Conservation (phyloP, 2,329 filamentous ascomycete genomes). For the Fusarium sp. region DNA sequence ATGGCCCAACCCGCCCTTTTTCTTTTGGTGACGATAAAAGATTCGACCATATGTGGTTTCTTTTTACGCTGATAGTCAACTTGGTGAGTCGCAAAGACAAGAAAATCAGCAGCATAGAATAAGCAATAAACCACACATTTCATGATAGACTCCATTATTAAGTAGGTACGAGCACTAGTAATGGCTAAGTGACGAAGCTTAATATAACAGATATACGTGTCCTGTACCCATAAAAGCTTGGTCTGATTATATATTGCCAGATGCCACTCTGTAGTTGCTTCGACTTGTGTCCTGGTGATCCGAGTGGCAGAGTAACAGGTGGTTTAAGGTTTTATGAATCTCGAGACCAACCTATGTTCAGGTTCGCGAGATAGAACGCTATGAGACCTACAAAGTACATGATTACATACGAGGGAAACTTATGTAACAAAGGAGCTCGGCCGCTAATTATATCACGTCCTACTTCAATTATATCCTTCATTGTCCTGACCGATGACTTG, state of each 20-base stretch:
- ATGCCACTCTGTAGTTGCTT: neutral
- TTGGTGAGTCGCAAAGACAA: neutral
- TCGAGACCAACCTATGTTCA: neutral
- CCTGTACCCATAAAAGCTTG: neutral
- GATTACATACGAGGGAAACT: neutral
- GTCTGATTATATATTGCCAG: neutral
- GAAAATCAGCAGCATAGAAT: neutral
- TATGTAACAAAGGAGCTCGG: neutral
- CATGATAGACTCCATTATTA: neutral
- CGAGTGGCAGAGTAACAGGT: neutral
- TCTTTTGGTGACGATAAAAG: neutral
- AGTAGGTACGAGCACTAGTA: neutral
- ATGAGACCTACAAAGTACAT: neutral
- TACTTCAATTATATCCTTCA: neutral
- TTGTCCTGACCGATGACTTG: neutral
- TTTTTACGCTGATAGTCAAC: too few relatives aligned
- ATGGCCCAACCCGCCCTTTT: neutral
- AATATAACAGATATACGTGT: neutral
- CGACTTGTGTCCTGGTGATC: neutral
- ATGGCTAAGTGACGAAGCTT: neutral
- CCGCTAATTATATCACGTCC: neutral
- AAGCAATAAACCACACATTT: neutral
- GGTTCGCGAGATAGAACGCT: neutral
- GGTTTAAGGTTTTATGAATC: neutral
- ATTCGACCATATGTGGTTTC: neutral